Evolutionary conservation across 2,329 filamentous ascomycete genomes (phyloP).

Genomic region (Aaosphaeria arxii): DNA sequence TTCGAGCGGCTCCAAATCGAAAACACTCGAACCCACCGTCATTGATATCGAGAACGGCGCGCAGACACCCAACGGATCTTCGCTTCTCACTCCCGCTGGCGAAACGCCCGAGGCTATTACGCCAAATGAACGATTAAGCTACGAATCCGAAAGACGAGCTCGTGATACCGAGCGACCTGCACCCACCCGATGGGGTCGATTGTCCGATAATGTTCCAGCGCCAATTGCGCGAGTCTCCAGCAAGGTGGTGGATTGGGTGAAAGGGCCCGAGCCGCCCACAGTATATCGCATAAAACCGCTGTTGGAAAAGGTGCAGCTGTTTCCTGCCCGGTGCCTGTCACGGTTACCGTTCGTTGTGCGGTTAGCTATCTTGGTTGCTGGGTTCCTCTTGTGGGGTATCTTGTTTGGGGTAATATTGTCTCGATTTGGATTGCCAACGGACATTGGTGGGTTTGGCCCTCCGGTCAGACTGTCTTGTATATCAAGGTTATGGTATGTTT

Average conservation of each 20-base stretch:
- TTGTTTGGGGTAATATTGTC: constrained; percentile 67
- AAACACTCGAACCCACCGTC: neutral
- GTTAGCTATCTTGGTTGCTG: constrained; percentile 54
- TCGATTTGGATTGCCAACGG: constrained; percentile 52
- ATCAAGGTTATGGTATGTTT: constrained; percentile 61
- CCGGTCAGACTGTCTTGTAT: constrained; percentile 66
- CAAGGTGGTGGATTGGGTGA: constrained; percentile 40
- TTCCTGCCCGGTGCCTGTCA: constrained; percentile 59
- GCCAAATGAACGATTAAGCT: neutral
- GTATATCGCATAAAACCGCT: constrained; percentile 47
- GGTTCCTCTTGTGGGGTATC: constrained; percentile 64
- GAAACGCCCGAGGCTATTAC: neutral
- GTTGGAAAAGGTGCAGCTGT: constrained; percentile 64
- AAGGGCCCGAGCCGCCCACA: constrained; percentile 44
- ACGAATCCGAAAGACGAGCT: neutral
- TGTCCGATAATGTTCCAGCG: constrained; percentile 12
- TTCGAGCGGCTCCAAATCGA: neutral
- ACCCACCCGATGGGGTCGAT: constrained; percentile 3
- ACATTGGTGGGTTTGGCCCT: constrained; percentile 67
- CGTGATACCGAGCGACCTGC: neutral
- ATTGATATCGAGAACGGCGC: neutral
- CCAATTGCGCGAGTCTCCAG: constrained; percentile 11
- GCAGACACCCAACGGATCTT: neutral
- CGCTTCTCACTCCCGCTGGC: neutral
- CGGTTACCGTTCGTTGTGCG: constrained; percentile 57